Percentiles rank a stretch among this genome's conserved stretches.
These are phyloP conservation scores for Aspergillus ruber DNA, from an alignment of 2,329 filamentous ascomycete genomes.

Conservation along the genomic window DNA sequence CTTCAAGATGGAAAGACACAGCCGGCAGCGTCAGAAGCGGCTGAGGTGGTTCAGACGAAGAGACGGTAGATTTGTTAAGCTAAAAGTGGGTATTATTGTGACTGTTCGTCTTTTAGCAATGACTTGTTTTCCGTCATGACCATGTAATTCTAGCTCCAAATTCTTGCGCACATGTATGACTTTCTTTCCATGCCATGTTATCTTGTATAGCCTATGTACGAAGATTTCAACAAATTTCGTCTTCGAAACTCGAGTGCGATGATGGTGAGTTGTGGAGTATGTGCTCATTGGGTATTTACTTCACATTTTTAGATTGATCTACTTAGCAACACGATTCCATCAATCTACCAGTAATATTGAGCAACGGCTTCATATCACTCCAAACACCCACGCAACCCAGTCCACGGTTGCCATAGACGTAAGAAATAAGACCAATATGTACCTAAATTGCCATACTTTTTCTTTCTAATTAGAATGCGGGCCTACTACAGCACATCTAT, in stretches of 20 bases:
- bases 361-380: constrained; percentile 1
- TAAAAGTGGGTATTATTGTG: not conserved
- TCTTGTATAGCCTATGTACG: constrained; percentile 1
- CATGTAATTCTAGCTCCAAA: constrained; percentile 12
- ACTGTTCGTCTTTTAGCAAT: constrained; percentile 4
- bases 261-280: too few species aligned
- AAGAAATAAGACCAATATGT: not conserved
- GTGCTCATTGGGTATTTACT: too few species aligned
- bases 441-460: not conserved
- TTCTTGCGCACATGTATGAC: not conserved
- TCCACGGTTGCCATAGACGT: not conserved
- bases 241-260: too few species aligned
- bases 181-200: not conserved
- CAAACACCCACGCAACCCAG: not conserved
- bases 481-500: too few species aligned
- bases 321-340: not conserved
- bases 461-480: too few species aligned
- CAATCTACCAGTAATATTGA: not conserved
- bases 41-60: not conserved
- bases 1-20: constrained; percentile 21
- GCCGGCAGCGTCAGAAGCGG: not conserved
- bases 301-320: not conserved
- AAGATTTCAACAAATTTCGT: not conserved
- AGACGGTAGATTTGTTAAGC: not conserved
- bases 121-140: constrained; percentile 6